Evolutionary conservation across 2,329 filamentous ascomycete genomes (phyloP), one percentile per base, ranked within the genome.

Genomic region (Cladophialophora chaetospira): DNA sequence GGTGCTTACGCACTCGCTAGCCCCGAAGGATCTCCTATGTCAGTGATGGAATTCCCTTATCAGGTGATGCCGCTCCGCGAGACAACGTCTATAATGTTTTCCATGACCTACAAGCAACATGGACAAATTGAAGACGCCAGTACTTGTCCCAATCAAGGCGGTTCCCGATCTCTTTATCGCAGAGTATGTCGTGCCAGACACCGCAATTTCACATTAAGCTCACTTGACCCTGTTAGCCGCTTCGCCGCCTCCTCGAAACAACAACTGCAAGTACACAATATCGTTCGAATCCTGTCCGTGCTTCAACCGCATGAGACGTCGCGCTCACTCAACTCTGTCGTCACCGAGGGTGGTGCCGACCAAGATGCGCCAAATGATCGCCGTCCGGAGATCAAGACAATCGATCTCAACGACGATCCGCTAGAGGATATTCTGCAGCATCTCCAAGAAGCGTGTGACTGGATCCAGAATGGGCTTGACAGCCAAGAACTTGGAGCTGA

Each of bases 331-430:
- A 49, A 36, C 6, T 2, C 25, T 2, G 15, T 13, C 1, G 6
- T 28, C n/a, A 33, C 15, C 15, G 19, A 19, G 3, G 13, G 11
- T 2, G 8, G 11, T 8, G 19, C 4, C n/a, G 9, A 36, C 0
- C 9, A 10, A 10, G 36, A 40, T 8, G 15, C 31, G 31, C 31
- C 6, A 13, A 31, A 5, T 4, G 15, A 3, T 15, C 17, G 8
- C 2, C 15, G 36, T 15, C 4, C 17, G 36, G 49, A 53, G 40
- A 43, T 60, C 28, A 63, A 55, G 33, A 55, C 61, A 31, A 36
- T 67, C 23, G 55, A 65, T 21, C 62, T 67, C 29, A 45, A 65
- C 15, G 64, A 67, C 58, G 58, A 66, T 15, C 57, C 61, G 9
- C 50, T 62, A 9, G 57, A 60, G 25, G 62, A 67, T 36, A 62